Base-by-base conservation (phyloP, 768 basidiomycete genomes). In the Harrya chromipes region DNA sequence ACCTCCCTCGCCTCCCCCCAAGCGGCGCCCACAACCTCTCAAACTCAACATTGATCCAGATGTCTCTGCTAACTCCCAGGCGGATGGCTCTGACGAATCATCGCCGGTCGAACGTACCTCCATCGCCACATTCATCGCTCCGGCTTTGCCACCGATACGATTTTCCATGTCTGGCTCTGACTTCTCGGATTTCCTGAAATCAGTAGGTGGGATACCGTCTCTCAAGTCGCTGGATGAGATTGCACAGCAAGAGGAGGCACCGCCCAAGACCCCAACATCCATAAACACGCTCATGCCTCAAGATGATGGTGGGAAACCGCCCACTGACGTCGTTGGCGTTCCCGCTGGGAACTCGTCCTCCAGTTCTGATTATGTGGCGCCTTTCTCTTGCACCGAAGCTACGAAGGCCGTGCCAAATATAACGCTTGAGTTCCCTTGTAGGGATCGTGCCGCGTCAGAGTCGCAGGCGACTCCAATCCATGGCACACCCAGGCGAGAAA, bases 91-190 rank as follows among this genome's bases (percentile, higher is more conserved):
- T 3, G 77, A 79, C 19, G 85, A 86, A 55, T 80, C 80, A 11
- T 80, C 82, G 2, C 80, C 83, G 0, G 79, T 87, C 26, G 81
- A 88, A 62, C 79, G 76, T 37, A 82, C 78, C 11, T 83, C 85
- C 8, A 79, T 79, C 58, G 74, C 87, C 6, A 90, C 90, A 17
- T 87, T 87, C 64, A 89, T 91, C 42, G 87, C 90, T 0, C 92
- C 93, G 34, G 88, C 90, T 4, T 73, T 94, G 24, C 92, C 92
- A 3, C 90, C 90, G 0, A 93, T 95, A 60, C 83, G 90, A n/a
- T 87, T 95, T 66, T 94, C 93, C 14, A 78, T 95, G 71, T 87
- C 82, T 50, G 79, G 83, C 40, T 74, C 82, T 0, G 93, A 95
- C 64, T 94, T 97, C 61, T 81, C 84, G 0, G 86, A 87, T 50